These are phyloP conservation scores for Acacia acuminata DNA, from an alignment of 306 rosid genomes.

Conservation along the genomic window DNA sequence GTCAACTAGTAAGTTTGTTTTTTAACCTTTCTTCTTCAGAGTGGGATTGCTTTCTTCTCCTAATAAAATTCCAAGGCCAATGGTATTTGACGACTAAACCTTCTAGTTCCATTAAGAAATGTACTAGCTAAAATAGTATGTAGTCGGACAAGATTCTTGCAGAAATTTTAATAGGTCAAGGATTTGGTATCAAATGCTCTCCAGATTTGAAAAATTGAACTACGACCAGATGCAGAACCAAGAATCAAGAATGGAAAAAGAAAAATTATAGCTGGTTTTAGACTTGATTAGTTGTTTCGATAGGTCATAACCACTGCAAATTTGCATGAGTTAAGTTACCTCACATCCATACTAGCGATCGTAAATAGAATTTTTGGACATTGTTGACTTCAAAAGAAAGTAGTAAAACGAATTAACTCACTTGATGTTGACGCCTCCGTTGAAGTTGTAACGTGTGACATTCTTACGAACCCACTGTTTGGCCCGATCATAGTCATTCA, in stretches of 20 bases:
- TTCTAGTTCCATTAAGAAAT: neutral
- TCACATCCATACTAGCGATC: neutral
- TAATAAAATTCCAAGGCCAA: neutral
- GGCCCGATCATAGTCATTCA: slow-evolving; percentile 71
- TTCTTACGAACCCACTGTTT: slow-evolving; percentile 79
- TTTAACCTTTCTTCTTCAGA: neutral
- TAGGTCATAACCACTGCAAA: neutral
- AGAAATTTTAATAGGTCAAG: neutral
- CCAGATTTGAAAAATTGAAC: neutral
- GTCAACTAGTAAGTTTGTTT: neutral
- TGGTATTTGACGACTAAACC: neutral
- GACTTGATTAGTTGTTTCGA: neutral
- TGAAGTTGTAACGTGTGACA: slow-evolving; percentile 65
- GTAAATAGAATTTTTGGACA: neutral
- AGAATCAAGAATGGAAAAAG: neutral
- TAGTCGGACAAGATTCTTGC: neutral
- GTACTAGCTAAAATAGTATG: neutral
- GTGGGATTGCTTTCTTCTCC: neutral
- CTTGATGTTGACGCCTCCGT: slow-evolving; percentile 87
- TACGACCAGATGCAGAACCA: neutral
- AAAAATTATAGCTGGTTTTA: neutral
- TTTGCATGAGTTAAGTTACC: neutral
- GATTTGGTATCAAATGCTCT: neutral
- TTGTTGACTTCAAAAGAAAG: neutral
- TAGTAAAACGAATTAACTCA: slow-evolving; percentile 25